Percentiles rank a stretch among this genome's conserved stretches.
Evolutionary conservation across 2,329 filamentous ascomycete species (phyloP).

Genomic region (Curvularia spicifera): DNA sequence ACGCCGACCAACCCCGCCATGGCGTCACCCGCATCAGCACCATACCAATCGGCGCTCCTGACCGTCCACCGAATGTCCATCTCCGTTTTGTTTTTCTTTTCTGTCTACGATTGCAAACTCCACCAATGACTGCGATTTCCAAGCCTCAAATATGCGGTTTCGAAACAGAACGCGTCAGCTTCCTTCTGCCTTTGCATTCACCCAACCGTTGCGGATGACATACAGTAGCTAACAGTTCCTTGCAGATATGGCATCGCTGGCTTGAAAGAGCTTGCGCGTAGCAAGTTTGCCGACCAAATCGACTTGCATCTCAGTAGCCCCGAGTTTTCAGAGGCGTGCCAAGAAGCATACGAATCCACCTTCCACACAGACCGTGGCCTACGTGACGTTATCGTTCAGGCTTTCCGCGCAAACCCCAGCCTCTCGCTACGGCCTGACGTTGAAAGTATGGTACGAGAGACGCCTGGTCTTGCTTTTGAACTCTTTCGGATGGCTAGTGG

Average conservation of each 20-base stretch:
- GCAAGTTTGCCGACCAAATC: slow-evolving; percentile 56
- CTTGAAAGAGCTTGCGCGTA: slow-evolving; percentile 54
- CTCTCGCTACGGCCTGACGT: slow-evolving; percentile 56
- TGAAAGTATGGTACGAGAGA: slow-evolving; percentile 53
- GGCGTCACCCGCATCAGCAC: slow-evolving; percentile 31
- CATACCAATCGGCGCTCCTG: slow-evolving; percentile 33
- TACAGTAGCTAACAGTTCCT: slow-evolving; percentile 32
- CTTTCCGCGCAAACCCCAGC: slow-evolving; percentile 55
- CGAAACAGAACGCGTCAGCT: slow-evolving; percentile 32
- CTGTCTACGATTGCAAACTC: slow-evolving; percentile 15
- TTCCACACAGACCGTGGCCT: slow-evolving; percentile 58
- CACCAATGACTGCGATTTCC: slow-evolving; percentile 27
- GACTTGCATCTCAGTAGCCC: slow-evolving; percentile 53
- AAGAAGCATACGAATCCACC: slow-evolving; percentile 58
- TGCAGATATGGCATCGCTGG: slow-evolving; percentile 55
- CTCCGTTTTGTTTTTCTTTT: slow-evolving; percentile 13
- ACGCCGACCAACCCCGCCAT: slow-evolving; percentile 40
- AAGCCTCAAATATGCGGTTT: slow-evolving; percentile 17
- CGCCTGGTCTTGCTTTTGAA: slow-evolving; percentile 56
- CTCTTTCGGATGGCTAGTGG: slow-evolving; percentile 57
- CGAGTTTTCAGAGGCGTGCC: slow-evolving; percentile 57
- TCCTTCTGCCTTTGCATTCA: slow-evolving; percentile 20
- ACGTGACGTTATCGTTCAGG: slow-evolving; percentile 56
- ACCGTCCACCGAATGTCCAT: slow-evolving; percentile 8
- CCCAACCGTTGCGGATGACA: slow-evolving; percentile 8